phyloP scores from a whole-genome alignment of 495 filamentous ascomycete species.

The Choiromyces venosus region DNA sequence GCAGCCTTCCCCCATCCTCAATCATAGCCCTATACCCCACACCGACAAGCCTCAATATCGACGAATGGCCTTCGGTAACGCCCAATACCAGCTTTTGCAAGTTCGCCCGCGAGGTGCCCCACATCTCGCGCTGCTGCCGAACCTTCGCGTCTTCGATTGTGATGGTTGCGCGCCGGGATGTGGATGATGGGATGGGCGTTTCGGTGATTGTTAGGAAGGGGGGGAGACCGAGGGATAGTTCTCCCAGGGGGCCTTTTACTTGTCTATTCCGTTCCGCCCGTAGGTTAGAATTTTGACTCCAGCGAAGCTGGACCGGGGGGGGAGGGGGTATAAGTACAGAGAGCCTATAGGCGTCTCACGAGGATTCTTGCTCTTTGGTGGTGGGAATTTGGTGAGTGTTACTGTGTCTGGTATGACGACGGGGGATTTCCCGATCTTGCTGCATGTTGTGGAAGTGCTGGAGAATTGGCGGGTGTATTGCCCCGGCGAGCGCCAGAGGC shows the following conservation, averaged over 20 bases:
- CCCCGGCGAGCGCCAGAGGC: slow-evolving; percentile 7
- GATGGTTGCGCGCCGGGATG: slow-evolving; percentile 57
- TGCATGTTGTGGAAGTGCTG: slow-evolving; percentile 57
- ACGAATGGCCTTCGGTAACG: slow-evolving; percentile 92
- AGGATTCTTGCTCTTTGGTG: slow-evolving; percentile 49
- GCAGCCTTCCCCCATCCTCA: slow-evolving; percentile 60
- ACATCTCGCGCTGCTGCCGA: slow-evolving; percentile 87
- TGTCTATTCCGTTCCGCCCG: slow-evolving; percentile 43
- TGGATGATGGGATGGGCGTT: slow-evolving; percentile 53
- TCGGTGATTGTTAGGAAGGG: slow-evolving; percentile 60
- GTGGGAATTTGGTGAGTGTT: slow-evolving; percentile 60
- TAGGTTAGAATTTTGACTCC: slow-evolving; percentile 22
- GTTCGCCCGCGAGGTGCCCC: slow-evolving; percentile 88
- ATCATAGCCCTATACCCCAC: slow-evolving; percentile 90
- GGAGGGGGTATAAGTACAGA: slow-evolving; percentile 52
- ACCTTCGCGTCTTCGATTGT: slow-evolving; percentile 57
- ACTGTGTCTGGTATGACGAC: slow-evolving; percentile 82
- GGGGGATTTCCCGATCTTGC: slow-evolving; percentile 76
- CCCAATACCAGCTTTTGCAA: slow-evolving; percentile 84
- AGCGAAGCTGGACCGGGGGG: slow-evolving; percentile 48
- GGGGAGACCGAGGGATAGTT: slow-evolving; percentile 62
- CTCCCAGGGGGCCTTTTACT: slow-evolving; percentile 37
- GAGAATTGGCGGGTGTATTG: slow-evolving; percentile 56
- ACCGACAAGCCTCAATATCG: slow-evolving; percentile 87
- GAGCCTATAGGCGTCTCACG: slow-evolving; percentile 52